Evolutionary conservation across 2,329 filamentous ascomycete species (phyloP).

Genomic region (Apiospora koreana): DNA sequence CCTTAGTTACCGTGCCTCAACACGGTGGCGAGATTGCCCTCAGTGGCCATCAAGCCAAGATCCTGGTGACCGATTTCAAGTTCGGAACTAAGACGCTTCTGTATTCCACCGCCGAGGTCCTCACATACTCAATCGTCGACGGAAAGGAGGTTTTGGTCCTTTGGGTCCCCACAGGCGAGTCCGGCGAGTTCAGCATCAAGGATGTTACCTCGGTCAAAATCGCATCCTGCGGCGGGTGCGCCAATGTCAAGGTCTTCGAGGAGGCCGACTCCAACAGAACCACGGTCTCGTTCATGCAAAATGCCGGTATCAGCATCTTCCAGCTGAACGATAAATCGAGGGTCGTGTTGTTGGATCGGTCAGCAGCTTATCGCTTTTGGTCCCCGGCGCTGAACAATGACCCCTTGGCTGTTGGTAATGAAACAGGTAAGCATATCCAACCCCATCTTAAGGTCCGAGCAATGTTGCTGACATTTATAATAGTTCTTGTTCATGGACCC

Average conservation of each 20-base stretch:
- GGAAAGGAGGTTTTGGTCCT: constrained; percentile 49
- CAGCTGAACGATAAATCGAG: constrained; percentile 47
- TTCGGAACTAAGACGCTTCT: constrained; percentile 53
- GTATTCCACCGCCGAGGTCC: constrained; percentile 57
- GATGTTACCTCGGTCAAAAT: constrained; percentile 37
- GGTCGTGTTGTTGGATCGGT: constrained; percentile 54
- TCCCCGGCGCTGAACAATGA: constrained; percentile 50
- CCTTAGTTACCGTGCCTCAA: constrained; percentile 51
- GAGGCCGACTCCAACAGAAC: constrained; percentile 26
- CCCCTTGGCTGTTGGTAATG: constrained; percentile 43
- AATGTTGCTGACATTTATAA: not conserved
- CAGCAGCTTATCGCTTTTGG: constrained; percentile 58
- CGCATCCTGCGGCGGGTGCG: constrained; percentile 39
- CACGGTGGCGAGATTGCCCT: constrained; percentile 49
- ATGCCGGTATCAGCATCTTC: constrained; percentile 47
- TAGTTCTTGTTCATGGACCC: constrained; percentile 53
- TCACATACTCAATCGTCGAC: constrained; percentile 52
- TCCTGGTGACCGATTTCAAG: constrained; percentile 60
- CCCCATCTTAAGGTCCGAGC: not conserved
- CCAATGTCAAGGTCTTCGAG: constrained; percentile 41
- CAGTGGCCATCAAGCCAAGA: constrained; percentile 63
- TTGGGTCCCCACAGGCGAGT: constrained; percentile 56
- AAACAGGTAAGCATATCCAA: constrained; percentile 40
- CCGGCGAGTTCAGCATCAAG: constrained; percentile 54
- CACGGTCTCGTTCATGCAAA: constrained; percentile 50